These are phyloP conservation scores for Fusarium cyanostomum DNA, from an alignment of 2,329 filamentous ascomycete genomes.

Conservation along the genomic window DNA sequence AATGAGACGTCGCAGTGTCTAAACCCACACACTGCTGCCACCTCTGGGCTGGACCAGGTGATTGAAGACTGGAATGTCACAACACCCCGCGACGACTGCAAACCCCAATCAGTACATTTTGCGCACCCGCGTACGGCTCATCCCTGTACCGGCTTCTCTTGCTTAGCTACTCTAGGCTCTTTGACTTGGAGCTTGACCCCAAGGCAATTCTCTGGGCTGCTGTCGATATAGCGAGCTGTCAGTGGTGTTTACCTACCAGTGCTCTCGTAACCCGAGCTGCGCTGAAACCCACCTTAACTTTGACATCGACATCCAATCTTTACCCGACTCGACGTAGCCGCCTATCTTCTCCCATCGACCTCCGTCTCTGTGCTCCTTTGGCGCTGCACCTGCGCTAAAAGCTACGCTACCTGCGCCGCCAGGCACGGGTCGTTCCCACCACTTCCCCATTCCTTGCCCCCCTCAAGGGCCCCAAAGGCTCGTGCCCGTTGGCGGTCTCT, in stretches of 20 bases:
- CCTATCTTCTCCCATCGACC: conserved; percentile 17
- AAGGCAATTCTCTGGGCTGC: conserved; percentile 7
- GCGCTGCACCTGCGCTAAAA: conserved; percentile 43
- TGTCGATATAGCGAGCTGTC: conserved; percentile 11
- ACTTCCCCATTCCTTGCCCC: conserved; percentile 37
- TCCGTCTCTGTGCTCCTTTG: conserved; percentile 33
- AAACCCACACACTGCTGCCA: conserved; percentile 43
- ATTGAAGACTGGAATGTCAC: conserved; percentile 45
- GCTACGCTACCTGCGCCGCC: conserved; percentile 43
- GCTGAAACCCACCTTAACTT: conserved; percentile 18
- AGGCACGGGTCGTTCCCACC: conserved; percentile 45
- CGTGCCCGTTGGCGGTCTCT: conserved; percentile 42
- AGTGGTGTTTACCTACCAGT: conserved; percentile 3
- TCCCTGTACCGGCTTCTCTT: conserved; percentile 30
- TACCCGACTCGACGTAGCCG: conserved; percentile 12
- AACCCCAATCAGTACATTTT: conserved; percentile 40
- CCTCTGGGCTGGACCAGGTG: conserved; percentile 42
- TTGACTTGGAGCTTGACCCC: conserved; percentile 12
- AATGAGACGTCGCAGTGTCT: conserved; percentile 49
- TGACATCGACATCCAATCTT: conserved; percentile 9
- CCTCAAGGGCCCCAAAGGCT: conserved; percentile 41
- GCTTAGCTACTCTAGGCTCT: conserved; percentile 6
- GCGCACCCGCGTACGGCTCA: conserved; percentile 36
- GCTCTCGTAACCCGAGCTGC: conserved; percentile 3
- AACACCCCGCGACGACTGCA: conserved; percentile 40